phyloP scores from a whole-genome alignment of 2,329 filamentous ascomycete genomes.

The Cryphonectria parasitica region DNA sequence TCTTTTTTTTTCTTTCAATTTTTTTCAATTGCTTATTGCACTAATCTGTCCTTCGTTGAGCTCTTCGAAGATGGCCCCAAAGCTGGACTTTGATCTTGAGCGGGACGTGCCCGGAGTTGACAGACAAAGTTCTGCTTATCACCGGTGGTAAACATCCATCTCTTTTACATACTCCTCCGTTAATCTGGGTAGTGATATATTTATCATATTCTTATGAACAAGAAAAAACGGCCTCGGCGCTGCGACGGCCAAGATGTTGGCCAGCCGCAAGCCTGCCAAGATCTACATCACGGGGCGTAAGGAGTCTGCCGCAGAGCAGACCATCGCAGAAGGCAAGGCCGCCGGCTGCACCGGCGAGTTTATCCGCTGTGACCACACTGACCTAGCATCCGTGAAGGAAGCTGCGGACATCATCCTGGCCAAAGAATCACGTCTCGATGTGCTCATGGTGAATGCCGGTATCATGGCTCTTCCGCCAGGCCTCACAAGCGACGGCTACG shows the following conservation, averaged over 20 bases:
- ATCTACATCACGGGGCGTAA: conserved; percentile 44
- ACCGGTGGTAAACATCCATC: conserved; percentile 45
- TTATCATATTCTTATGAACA: not conserved
- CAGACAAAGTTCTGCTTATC: conserved; percentile 43
- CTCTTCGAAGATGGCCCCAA: not conserved
- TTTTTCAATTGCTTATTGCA: not conserved
- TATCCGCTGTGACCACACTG: conserved; percentile 35
- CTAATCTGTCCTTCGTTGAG: no score
- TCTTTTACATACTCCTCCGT: conserved; percentile 31
- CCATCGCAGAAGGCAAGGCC: conserved; percentile 40
- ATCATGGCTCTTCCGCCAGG: conserved; percentile 44
- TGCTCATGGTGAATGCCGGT: conserved; percentile 52
- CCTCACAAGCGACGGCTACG: conserved; percentile 50
- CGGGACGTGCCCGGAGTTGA: conserved; percentile 40
- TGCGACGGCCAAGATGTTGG: conserved; percentile 32
- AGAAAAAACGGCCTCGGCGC: conserved; percentile 22
- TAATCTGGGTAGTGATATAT: not conserved
- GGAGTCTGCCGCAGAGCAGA: conserved; percentile 43
- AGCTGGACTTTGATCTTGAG: conserved; percentile 32
- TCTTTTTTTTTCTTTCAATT: no score
- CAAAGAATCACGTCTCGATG: conserved; percentile 41
- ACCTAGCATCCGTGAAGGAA: conserved; percentile 38
- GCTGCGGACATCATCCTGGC: conserved; percentile 39
- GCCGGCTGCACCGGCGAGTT: conserved; percentile 36
- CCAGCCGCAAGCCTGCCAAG: conserved; percentile 39